These are phyloP conservation scores for Anisodus acutangulus DNA, from an alignment of 257 asterid species.

Conservation along the genomic window DNA sequence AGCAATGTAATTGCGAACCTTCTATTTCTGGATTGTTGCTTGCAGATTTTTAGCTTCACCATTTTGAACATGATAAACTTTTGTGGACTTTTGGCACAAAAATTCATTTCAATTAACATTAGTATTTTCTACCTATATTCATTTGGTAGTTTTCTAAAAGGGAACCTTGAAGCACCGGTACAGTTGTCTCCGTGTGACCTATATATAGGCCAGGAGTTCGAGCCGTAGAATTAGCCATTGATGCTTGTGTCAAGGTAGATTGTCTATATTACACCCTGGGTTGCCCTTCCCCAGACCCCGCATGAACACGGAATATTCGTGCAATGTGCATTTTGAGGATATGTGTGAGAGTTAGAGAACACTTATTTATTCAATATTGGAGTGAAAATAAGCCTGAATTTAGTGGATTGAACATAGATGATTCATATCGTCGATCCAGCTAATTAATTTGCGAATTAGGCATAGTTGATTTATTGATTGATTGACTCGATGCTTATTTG, in stretches of 20 bases:
- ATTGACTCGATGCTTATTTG: not conserved
- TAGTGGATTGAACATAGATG: not conserved
- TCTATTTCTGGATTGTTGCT: not conserved
- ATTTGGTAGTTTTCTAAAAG: not conserved
- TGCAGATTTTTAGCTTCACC: not conserved
- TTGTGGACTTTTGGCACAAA: not conserved
- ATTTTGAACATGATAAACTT: not conserved
- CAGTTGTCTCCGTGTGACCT: not conserved
- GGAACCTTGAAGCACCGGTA: not conserved
- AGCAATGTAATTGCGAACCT: conserved; percentile 3
- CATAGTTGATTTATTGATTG: not conserved
- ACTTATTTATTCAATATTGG: not conserved
- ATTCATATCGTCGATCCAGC: not conserved
- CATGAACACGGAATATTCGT: not conserved
- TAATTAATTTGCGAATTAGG: not conserved
- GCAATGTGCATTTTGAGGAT: not conserved
- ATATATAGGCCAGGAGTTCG: not conserved
- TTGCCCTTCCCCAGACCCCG: not conserved
- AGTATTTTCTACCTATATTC: not conserved
- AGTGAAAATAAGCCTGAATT: not conserved
- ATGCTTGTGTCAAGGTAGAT: not conserved
- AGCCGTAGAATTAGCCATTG: not conserved
- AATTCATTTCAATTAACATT: not conserved
- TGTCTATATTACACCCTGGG: not conserved
- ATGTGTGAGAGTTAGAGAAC: not conserved